These are phyloP conservation scores for Trametes sp. DNA, from an alignment of 1,284 basidiomycete species.

Conservation along the genomic window DNA sequence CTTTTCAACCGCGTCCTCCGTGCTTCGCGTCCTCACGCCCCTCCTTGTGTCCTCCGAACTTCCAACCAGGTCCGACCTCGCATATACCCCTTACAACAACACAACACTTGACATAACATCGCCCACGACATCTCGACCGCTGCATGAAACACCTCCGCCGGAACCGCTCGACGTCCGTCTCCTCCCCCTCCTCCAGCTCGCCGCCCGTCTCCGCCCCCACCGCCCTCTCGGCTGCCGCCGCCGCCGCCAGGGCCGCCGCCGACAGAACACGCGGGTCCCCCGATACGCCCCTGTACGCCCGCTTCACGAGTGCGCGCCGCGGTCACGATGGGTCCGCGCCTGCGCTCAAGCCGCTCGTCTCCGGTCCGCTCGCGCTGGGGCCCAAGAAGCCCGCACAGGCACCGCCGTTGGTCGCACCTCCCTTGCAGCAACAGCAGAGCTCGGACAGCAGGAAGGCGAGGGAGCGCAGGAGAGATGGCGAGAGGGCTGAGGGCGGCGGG, in stretches of 20 bases:
- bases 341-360: constrained; percentile 36
- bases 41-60: neutral
- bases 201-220: constrained; percentile 24
- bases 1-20: constrained; percentile 5
- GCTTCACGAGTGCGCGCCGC: constrained; percentile 35
- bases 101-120: too few relatives aligned
- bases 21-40: neutral
- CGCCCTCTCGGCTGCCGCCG: constrained; percentile 15
- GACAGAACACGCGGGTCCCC: constrained; percentile 8
- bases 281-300: constrained; percentile 41
- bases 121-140: neutral
- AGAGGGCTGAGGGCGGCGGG: neutral
- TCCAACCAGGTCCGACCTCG: neutral
- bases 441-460: constrained; percentile 12
- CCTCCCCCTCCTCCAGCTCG: constrained; percentile 23
- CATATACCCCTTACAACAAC: too few relatives aligned
- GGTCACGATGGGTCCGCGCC: constrained; percentile 16
- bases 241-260: neutral
- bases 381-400: constrained; percentile 18
- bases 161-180: constrained; percentile 34
- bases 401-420: neutral
- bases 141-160: constrained; percentile 40
- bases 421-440: constrained; percentile 8
- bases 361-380: constrained; percentile 38
- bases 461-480: constrained; percentile 11